Conservation (phyloP, 2,329 filamentous ascomycete genomes). For the Leptoxyphium fumago region DNA sequence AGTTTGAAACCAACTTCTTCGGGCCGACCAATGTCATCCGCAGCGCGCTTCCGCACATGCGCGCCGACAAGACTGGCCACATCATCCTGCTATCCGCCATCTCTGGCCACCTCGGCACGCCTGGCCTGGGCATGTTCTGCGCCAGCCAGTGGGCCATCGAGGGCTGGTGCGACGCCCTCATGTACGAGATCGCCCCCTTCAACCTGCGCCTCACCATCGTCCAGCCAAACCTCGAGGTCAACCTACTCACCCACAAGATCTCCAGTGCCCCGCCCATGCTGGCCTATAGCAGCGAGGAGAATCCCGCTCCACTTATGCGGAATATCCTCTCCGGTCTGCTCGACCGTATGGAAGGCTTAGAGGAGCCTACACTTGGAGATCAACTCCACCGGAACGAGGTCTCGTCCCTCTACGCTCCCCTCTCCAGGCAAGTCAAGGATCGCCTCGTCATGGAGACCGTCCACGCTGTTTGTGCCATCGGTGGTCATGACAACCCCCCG, state of each 20-base stretch:
- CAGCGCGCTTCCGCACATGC: conserved; percentile 64
- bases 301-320: conserved; percentile 65
- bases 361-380: conserved; percentile 29
- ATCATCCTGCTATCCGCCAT: conserved; percentile 82
- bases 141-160: conserved; percentile 90
- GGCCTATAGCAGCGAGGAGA: conserved; percentile 52
- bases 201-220: conserved; percentile 94
- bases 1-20: conserved; percentile 93
- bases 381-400: conserved; percentile 34
- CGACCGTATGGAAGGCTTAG: conserved; percentile 44
- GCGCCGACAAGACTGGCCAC: conserved; percentile 70
- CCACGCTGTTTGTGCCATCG: conserved; percentile 79
- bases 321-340: conserved; percentile 71
- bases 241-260: conserved; percentile 73
- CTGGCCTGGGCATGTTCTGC: conserved; percentile 79
- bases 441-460: conserved; percentile 76
- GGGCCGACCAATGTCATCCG: conserved; percentile 94
- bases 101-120: conserved; percentile 83
- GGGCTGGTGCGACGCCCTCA: conserved; percentile 85
- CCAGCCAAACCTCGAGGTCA: conserved; percentile 87
- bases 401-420: conserved; percentile 57
- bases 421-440: conserved; percentile 54
- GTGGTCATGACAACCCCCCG: conserved; percentile 89
- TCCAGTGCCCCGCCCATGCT: conserved; percentile 66
- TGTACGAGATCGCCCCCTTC: conserved; percentile 90